Evolutionary conservation across 768 basidiomycete species (phyloP), one percentile per base, ranked within the genome.

Genomic region (Cyclocybe cylindracea): DNA sequence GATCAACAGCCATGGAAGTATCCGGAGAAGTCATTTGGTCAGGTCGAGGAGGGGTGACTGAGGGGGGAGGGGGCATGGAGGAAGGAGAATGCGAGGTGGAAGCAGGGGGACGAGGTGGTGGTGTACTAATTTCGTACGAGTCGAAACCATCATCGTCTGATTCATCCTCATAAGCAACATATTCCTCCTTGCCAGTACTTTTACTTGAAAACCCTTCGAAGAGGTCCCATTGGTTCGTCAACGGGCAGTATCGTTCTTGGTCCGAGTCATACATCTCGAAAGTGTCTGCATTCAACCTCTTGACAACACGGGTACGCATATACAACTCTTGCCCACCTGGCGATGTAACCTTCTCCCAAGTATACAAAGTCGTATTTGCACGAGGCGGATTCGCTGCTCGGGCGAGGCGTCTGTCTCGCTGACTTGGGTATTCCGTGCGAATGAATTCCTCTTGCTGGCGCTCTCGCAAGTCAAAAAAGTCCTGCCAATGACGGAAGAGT

Each of bases 201-300:
- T 36, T 18, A n/a, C 13, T 10, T 9, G 13, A 24, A 39, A 55
- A 55, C 8, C 46, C 43, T 3, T 46, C 7, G 18, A 39, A 58
- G 6, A 58, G 46, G 39, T 58, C 54, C 57, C 57, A 58, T 39
- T 58, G 53, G 24, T 58, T 58, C 10, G 13, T 13, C 29, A 49
- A 34, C 7, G 47, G 33, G 33, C 53, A 44, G 40, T 45, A 58
- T 6, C 40, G 13, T 11, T 31, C 46, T 11, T 55, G 24, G 14
- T 33, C 13, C 5, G 18, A 33, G 31, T 31, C 10, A 36, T 44
- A 35, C 11, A 44, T 35, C 24, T 16, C 7, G 3, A 32, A 51
- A 5, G 29, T 32, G 10, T 19, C 0, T 35, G 29, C 32, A 34
- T 50, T 50, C 11, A 10, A 4, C 14, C 24, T 11, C 18, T 50